Conservation (phyloP, 1,139 yeast species). For the Candida pseudoviswanathii region DNA sequence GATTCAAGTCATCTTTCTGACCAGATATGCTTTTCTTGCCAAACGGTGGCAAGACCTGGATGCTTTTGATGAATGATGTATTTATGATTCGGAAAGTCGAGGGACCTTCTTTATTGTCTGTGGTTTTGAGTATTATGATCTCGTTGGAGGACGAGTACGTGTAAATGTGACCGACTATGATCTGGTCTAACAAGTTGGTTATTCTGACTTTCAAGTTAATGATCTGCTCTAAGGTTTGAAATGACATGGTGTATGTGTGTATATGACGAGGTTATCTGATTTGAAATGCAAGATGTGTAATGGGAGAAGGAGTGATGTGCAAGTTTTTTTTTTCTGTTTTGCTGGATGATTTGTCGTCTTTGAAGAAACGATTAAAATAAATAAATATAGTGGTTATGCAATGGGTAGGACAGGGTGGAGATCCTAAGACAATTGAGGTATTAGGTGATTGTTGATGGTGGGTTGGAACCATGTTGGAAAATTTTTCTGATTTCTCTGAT, state of each 20-base stretch:
- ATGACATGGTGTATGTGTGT: constrained; percentile 10
- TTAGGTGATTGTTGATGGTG: not conserved
- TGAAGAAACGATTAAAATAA: too few relatives aligned
- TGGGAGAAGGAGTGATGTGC: not conserved
- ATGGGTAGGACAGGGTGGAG: not conserved
- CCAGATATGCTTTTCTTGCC: constrained; percentile 20
- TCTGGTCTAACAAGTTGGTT: constrained; percentile 59
- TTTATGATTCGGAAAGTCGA: constrained; percentile 55
- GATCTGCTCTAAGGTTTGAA: constrained; percentile 16
- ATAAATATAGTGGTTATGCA: not conserved
- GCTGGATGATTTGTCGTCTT: not conserved
- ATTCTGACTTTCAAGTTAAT: constrained; percentile 54
- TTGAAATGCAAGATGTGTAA: constrained; percentile 1
- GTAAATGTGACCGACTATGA: constrained; percentile 61
- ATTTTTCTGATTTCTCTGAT: not conserved
- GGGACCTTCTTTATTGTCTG: constrained; percentile 21
- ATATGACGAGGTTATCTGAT: not conserved
- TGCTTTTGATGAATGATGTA: constrained; percentile 57
- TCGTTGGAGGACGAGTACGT: constrained; percentile 47
- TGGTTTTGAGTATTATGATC: constrained; percentile 22
- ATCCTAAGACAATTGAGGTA: not conserved
- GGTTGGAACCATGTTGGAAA: not conserved
- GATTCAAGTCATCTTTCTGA: constrained; percentile 7
- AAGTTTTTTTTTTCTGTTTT: not conserved
- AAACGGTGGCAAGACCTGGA: constrained; percentile 41